A percentile compares a stretch with the other conserved stretches of the same genome.
Conservation (phyloP, 2,329 filamentous ascomycete species). For the Fusarium solani-melongenae region DNA sequence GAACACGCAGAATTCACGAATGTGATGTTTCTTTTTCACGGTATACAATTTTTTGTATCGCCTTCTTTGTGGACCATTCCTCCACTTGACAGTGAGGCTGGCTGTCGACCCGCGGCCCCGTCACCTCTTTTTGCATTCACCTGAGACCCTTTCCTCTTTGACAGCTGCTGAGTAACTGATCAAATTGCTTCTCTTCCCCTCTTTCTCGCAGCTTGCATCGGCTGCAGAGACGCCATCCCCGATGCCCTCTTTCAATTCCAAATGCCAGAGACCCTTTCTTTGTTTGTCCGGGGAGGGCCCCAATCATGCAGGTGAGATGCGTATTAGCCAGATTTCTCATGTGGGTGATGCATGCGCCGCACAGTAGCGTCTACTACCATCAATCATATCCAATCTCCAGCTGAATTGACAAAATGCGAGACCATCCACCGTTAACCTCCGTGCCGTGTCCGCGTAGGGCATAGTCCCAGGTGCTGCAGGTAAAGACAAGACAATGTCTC, state of each 20-base stretch:
- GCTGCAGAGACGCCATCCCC: conserved; percentile 18
- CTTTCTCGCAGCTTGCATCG: background rate
- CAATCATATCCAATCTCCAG: conserved; percentile 15
- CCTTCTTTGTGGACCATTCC: background rate
- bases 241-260: conserved; percentile 16
- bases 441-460: background rate
- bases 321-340: conserved; percentile 13
- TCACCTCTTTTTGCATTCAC: background rate
- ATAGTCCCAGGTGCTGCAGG: background rate
- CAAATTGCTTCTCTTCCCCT: background rate
- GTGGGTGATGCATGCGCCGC: conserved; percentile 32
- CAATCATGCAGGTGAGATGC: conserved; percentile 31
- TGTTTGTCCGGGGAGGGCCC: conserved; percentile 1
- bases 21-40: background rate
- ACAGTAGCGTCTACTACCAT: conserved; percentile 21
- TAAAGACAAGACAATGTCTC: conserved; percentile 1
- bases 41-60: background rate
- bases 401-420: conserved; percentile 11
- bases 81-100: conserved; percentile 15
- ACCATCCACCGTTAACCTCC: background rate
- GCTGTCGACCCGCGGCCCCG: background rate
- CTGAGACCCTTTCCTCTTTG: background rate
- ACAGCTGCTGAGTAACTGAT: background rate
- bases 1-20: conserved; percentile 17
- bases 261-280: background rate